phyloP scores from a whole-genome alignment of 306 rosid species.

The Adenanthera pavonina region DNA sequence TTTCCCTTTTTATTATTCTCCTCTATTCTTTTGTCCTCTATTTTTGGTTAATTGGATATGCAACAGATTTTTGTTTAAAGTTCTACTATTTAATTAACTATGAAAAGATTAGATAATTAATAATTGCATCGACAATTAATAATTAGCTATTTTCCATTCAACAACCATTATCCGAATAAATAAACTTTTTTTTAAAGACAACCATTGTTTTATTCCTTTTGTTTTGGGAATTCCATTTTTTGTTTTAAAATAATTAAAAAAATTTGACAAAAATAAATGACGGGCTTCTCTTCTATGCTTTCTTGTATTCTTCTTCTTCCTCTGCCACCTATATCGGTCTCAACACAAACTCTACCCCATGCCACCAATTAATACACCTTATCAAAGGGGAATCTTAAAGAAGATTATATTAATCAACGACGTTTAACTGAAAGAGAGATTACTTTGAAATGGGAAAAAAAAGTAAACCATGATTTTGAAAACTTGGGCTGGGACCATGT shows the following conservation, averaged over 20 bases:
- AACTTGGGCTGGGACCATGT: too few species aligned
- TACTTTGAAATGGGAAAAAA: too few species aligned
- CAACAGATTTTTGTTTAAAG: background rate
- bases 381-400: conserved; percentile 44
- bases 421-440: too few species aligned
- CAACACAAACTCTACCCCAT: conserved; percentile 39
- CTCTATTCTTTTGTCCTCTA: too few species aligned
- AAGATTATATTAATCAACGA: too few species aligned
- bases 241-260: background rate
- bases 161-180: conserved; percentile 45
- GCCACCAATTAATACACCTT: conserved; percentile 46
- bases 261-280: conserved; percentile 29
- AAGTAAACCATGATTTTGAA: too few species aligned
- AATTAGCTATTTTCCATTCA: conserved; percentile 61
- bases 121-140: background rate
- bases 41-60: background rate
- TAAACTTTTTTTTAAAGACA: background rate
- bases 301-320: conserved; percentile 42
- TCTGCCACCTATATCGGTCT: conserved; percentile 64
- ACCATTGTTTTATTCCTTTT: background rate
- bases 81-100: background rate
- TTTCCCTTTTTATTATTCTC: too few species aligned
- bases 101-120: background rate
- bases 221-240: background rate
- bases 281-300: conserved; percentile 38